Base-by-base conservation (phyloP, 169 alveolate species). In the Plasmodium vivax region DNA sequence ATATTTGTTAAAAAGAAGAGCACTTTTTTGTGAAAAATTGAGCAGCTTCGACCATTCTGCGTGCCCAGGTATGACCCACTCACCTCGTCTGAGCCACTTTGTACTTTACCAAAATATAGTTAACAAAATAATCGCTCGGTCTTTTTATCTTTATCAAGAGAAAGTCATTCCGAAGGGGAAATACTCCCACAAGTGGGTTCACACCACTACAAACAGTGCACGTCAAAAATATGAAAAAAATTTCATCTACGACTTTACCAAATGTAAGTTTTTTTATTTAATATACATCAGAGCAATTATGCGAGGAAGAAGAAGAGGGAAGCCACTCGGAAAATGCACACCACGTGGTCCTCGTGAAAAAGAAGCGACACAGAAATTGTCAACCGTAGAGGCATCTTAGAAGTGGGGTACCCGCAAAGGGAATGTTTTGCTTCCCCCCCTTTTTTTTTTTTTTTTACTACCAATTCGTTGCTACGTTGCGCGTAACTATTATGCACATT, bases 201-300 rank as follows among this genome's bases (percentile, higher is more conserved):
- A 80, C 68, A n/a, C 43, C 79, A 80, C 16, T 38, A 68, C 72
- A 54, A 54, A 58, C 41, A 38, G 32, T 77, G 72, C 43, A 56
- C 82, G 38, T 80, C 14, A 23, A 32, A 88, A 88, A 80, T 77
- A 73, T 79, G 10, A 12, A 88, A 72, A 77, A 16, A 88, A 88
- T 68, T 88, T 38, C 72, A 62, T 88, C 47, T 88, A 88, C 32
- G 77, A 80, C 51, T 88, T 88, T 88, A 58, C 94, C 47, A 36
- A 88, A 79, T 36, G 83, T 62, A 88, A 88, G 74, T 88, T 74
- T 80, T 88, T 88, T 88, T 80, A 88, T 36, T 80, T 80, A 80
- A 88, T 41, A 23, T 88, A 88, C 34, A 19, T 88, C 34, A 80
- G 74, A 88, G 54, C 58, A 47, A 71, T 68, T 30, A 88, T 77